Evolutionary conservation across 805 yeast genomes (phyloP).

Genomic region (Naumovozyma castellii): DNA sequence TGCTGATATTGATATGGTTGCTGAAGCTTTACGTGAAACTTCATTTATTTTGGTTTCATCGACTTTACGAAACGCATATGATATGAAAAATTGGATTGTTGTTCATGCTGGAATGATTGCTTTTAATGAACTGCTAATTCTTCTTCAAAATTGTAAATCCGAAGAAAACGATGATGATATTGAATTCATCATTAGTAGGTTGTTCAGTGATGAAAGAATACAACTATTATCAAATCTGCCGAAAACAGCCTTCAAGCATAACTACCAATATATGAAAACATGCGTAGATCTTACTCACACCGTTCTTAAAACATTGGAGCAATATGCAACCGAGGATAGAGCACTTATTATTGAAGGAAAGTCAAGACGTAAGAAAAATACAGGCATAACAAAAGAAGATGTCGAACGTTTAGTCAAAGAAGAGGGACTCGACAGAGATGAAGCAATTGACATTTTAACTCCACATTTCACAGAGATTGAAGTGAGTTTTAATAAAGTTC

Average conservation of each 20-base stretch:
- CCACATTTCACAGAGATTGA: constrained; percentile 9
- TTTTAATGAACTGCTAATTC: constrained; percentile 50
- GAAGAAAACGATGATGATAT: constrained; percentile 35
- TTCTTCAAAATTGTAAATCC: constrained; percentile 34
- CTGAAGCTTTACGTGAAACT: constrained; percentile 51
- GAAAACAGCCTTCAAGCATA: constrained; percentile 50
- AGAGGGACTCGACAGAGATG: constrained; percentile 25
- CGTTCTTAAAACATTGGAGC: constrained; percentile 57
- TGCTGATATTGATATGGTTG: constrained; percentile 35
- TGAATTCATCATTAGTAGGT: constrained; percentile 48
- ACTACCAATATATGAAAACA: constrained; percentile 51
- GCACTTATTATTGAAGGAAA: constrained; percentile 39
- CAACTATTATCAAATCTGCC: constrained; percentile 52
- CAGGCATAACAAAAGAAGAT: constrained; percentile 19
- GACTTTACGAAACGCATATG: constrained; percentile 33
- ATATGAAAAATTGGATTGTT: constrained; percentile 43
- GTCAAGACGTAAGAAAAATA: constrained; percentile 29
- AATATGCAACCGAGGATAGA: constrained; percentile 43
- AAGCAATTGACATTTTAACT: constrained; percentile 23
- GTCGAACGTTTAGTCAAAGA: constrained; percentile 32
- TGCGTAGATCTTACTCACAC: constrained; percentile 58
- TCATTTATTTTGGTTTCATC: constrained; percentile 43
- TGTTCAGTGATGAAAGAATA: constrained; percentile 59
- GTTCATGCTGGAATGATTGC: constrained; percentile 63
- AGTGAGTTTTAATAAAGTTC: constrained; percentile 19